phyloP scores from a whole-genome alignment of 495 filamentous ascomycete species.

The Cercophora sp. region DNA sequence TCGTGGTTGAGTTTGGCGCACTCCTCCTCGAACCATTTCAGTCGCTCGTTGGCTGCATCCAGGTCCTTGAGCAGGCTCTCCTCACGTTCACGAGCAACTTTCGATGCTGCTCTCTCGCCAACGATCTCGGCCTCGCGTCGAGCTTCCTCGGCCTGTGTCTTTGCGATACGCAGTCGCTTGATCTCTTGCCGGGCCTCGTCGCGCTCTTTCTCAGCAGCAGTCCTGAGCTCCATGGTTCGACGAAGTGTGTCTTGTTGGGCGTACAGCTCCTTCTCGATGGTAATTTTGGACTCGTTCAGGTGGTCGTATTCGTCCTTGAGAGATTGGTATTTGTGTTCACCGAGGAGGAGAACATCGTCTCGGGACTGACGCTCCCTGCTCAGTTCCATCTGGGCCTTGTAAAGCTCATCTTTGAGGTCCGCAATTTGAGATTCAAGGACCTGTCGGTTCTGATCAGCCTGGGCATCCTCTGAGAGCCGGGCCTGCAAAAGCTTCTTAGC shows the following conservation, averaged over 20 bases:
- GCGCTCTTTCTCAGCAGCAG: slow-evolving; percentile 75
- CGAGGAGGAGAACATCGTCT: slow-evolving; percentile 88
- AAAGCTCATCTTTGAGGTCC: slow-evolving; percentile 80
- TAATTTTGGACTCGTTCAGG: slow-evolving; percentile 94
- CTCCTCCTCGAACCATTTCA: slow-evolving; percentile 73
- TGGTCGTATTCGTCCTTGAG: slow-evolving; percentile 79
- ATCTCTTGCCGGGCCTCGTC: slow-evolving; percentile 87
- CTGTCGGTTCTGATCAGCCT: slow-evolving; percentile 78
- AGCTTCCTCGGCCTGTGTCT: slow-evolving; percentile 76
- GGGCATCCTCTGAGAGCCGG: slow-evolving; percentile 82
- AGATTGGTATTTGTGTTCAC: slow-evolving; percentile 79
- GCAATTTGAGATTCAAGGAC: slow-evolving; percentile 83
- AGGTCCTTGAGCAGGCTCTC: slow-evolving; percentile 73
- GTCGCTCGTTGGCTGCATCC: slow-evolving; percentile 62
- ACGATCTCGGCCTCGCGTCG: slow-evolving; percentile 75
- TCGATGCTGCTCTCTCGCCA: slow-evolving; percentile 73
- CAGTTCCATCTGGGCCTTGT: slow-evolving; percentile 79
- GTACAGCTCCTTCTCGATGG: slow-evolving; percentile 97
- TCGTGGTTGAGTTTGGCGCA: slow-evolving; percentile 66
- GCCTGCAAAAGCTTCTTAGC: slow-evolving; percentile 82
- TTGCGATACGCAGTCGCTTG: slow-evolving; percentile 74
- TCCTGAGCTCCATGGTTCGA: slow-evolving; percentile 75
- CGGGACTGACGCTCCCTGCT: slow-evolving; percentile 92
- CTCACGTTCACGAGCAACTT: slow-evolving; percentile 78
- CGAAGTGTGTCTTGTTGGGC: slow-evolving; percentile 93